These are phyloP conservation scores for Ormosia emarginata DNA, from an alignment of 306 rosid species.

Conservation along the genomic window DNA sequence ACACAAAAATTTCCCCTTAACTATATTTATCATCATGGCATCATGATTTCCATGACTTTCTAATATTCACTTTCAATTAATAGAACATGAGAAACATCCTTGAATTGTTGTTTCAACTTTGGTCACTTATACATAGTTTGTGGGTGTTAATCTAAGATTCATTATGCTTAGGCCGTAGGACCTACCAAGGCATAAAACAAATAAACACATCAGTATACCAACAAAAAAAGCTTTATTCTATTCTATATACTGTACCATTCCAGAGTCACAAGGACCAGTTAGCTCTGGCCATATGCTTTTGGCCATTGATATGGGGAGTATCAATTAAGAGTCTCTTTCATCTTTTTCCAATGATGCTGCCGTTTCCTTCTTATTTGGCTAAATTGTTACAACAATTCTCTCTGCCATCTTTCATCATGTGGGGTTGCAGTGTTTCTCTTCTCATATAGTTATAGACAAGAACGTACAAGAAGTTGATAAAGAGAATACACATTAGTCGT, in stretches of 20 bases:
- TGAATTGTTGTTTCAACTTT: not conserved
- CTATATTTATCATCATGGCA: not conserved
- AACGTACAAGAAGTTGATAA: not conserved
- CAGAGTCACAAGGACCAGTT: not conserved
- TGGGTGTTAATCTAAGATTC: not conserved
- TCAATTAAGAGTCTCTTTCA: constrained; percentile 19
- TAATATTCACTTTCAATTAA: not conserved
- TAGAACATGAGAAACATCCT: not conserved
- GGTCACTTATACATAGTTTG: not conserved
- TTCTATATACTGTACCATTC: constrained; percentile 28
- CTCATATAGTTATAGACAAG: not conserved
- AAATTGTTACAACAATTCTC: not conserved
- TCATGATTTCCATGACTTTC: not conserved
- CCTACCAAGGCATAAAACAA: not conserved
- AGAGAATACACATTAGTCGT: not conserved
- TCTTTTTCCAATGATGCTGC: not conserved
- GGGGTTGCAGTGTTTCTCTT: constrained; percentile 21
- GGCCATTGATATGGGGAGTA: constrained; percentile 6
- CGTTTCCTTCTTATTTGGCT: not conserved
- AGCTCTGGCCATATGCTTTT: not conserved
- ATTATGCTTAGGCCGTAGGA: not conserved
- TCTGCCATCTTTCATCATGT: not conserved
- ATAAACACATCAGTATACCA: not conserved
- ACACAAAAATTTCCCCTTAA: not conserved
- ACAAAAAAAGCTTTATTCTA: not conserved